These are phyloP conservation scores for Citrus australasica DNA, from an alignment of 345 rosid genomes.

Conservation along the genomic window DNA sequence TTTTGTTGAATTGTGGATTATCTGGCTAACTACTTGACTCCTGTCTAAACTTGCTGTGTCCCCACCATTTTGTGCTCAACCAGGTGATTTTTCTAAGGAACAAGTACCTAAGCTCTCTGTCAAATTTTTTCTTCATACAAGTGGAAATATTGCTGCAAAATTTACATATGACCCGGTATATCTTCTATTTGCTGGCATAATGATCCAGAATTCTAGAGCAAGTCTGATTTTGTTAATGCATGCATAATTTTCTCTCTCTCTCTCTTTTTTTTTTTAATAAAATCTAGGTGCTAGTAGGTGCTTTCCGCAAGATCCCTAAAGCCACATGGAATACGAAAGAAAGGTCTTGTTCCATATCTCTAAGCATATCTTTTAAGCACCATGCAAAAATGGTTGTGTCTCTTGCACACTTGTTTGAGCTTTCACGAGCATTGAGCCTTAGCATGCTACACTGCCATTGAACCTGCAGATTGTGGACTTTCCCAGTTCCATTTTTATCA, in stretches of 20 bases:
- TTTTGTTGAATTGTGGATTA: too few relatives aligned
- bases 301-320: constrained; percentile 72
- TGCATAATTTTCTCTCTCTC: neutral
- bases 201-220: neutral
- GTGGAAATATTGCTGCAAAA: constrained; percentile 75
- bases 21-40: neutral
- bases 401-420: neutral
- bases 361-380: neutral
- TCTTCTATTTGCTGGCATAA: constrained; percentile 3
- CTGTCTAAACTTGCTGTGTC: constrained; percentile 1
- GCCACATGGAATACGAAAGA: constrained; percentile 93
- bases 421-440: neutral
- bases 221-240: constrained; percentile 4
- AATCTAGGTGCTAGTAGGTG: constrained; percentile 54
- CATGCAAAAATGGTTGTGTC: neutral
- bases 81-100: constrained; percentile 40
- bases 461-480: constrained; percentile 66
- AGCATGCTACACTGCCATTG: constrained; percentile 15
- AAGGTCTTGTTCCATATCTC: constrained; percentile 42
- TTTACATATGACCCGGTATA: constrained; percentile 63
- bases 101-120: constrained; percentile 46
- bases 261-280: neutral
- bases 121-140: constrained; percentile 61
- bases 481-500: constrained; percentile 68
- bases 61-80: neutral